These are phyloP conservation scores for Priceomyces medius DNA, from an alignment of 805 yeast species.

Conservation along the genomic window DNA sequence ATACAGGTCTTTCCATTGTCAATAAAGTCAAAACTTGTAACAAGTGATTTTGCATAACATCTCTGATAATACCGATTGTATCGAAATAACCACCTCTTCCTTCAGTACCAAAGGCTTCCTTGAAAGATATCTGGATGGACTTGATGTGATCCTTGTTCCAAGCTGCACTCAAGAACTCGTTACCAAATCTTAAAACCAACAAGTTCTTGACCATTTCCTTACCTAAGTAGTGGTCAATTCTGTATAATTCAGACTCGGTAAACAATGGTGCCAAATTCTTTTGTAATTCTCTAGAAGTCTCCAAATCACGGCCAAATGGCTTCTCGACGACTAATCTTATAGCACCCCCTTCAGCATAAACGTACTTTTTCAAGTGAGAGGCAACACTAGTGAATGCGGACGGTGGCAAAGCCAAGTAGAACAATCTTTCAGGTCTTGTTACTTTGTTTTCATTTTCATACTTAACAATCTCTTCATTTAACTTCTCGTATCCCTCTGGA, in stretches of 20 bases:
- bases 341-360: conserved; percentile 64
- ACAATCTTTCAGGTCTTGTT: conserved; percentile 68
- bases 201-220: conserved; percentile 97
- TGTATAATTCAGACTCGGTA: conserved; percentile 85
- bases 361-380: conserved; percentile 61
- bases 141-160: conserved; percentile 83
- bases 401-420: conserved; percentile 94
- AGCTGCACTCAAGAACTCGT: conserved; percentile 79
- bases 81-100: conserved; percentile 99
- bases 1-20: conserved; percentile 93
- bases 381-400: conserved; percentile 84
- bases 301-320: conserved; percentile 94
- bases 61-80: conserved; percentile 91
- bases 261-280: conserved; percentile 77
- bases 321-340: conserved; percentile 88
- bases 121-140: conserved; percentile 85
- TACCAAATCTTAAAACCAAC: conserved; percentile 85
- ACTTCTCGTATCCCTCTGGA: conserved; percentile 65
- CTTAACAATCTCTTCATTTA: conserved; percentile 54
- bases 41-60: conserved; percentile 97
- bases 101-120: conserved; percentile 98
- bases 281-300: conserved; percentile 75
- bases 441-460: conserved; percentile 54
- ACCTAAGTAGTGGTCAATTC: conserved; percentile 97
- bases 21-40: conserved; percentile 87